Conservation (phyloP, 352 stramenopile species). For the Albugo candida region DNA sequence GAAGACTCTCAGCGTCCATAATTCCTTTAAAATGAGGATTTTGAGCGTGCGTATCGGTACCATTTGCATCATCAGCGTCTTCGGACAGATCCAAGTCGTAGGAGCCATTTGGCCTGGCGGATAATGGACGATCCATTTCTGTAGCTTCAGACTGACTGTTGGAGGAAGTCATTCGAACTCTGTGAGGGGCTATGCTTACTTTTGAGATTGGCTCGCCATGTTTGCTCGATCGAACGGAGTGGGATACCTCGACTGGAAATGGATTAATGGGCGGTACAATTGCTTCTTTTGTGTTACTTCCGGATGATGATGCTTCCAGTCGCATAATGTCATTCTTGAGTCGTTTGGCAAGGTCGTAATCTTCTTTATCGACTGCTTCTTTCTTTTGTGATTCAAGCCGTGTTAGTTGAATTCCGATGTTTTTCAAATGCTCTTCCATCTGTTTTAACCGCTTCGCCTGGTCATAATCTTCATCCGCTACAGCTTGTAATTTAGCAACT, state of each 20-base stretch:
- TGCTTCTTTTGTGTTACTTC: conserved; percentile 36
- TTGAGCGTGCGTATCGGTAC: conserved; percentile 5
- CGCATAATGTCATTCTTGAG: conserved; percentile 77
- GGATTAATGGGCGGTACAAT: conserved; percentile 36
- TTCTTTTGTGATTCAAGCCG: conserved; percentile 74
- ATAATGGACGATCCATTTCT: neutral
- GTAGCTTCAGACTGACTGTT: conserved; percentile 1
- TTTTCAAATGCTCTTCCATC: conserved; percentile 81
- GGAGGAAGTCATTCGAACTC: too few species aligned
- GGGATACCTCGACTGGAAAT: conserved; percentile 24
- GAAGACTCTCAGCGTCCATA: conserved; percentile 40
- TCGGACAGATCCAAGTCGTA: conserved; percentile 8
- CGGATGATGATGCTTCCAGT: conserved; percentile 31
- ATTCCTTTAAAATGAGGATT: conserved; percentile 46
- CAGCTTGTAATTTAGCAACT: conserved; percentile 59
- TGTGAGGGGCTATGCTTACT: too few species aligned
- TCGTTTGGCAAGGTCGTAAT: conserved; percentile 82
- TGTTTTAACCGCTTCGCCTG: conserved; percentile 66
- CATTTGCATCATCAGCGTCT: conserved; percentile 10
- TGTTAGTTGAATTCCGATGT: conserved; percentile 68
- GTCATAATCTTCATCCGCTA: conserved; percentile 83
- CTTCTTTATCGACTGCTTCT: conserved; percentile 77
- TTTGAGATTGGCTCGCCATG: too few species aligned
- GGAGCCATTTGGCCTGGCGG: neutral
- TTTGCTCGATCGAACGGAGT: conserved; percentile 4